Evolutionary conservation across 257 asterid species (phyloP), one percentile per base, ranked within the genome.

Genomic region (Craterostigma plantagineum): DNA sequence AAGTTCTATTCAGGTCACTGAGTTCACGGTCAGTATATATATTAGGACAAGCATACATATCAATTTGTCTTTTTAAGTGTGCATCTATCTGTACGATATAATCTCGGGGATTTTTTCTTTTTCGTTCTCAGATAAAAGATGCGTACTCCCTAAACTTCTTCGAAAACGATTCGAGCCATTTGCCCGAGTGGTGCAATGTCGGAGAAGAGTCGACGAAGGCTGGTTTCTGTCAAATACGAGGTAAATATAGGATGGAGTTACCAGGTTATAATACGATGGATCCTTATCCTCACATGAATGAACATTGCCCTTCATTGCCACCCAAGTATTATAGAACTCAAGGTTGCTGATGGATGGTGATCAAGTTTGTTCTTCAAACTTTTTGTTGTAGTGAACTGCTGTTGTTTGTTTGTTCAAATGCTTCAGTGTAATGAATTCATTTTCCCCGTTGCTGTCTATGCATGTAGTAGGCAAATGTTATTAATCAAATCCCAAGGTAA

Each of bases 101-200:
- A 23, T 23, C 2, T 23, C 30, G 30, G 30, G 6, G 2, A 2
- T 23, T 23, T 6, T 23, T 23, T 23, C 6, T 6, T 23, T 23
- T 23, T 23, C 49, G 54, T 33, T 43, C 64, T 60, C 94, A 85
- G 96, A 77, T 85, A 61, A 80, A 75, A 68, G 96, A 85, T 50
- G 94, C 91, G 4, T 85, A 85, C 64, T 45, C 66, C 2, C 71
- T 85, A 49, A 85, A 75, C 33, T 58, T 77, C 46, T 85, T 70
- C 4, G 96, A 81, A 30, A 70, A 63, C 67, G 60, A 85, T 55
- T 59, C 78, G 35, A 75, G 81, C 61, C 85, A 64, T 16, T 65
- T 85, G 76, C 96, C 96, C 0, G 58, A 60, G 55, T 85, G 96
- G 96, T 85, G 96, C 78, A n/a, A n/a, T n/a, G n/a, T n/a, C n/a